phyloP scores from a whole-genome alignment of 2,329 filamentous ascomycete species.

The Sporothrix pseudoabietina region DNA sequence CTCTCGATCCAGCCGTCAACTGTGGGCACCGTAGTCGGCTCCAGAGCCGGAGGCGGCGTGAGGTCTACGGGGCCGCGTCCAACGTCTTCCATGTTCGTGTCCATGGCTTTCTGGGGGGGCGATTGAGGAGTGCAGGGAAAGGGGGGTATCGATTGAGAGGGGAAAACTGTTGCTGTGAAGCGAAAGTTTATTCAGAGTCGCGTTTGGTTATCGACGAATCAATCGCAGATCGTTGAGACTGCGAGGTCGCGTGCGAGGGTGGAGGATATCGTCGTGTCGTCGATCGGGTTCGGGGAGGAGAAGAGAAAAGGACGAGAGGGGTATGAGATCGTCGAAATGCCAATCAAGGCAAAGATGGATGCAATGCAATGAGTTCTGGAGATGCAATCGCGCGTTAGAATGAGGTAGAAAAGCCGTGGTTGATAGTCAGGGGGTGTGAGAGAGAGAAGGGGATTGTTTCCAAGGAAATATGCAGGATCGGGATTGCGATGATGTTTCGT shows the following conservation, averaged over 20 bases:
- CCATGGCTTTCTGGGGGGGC: conserved; percentile 60
- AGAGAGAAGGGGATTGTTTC: background rate
- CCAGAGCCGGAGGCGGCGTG: conserved; percentile 65
- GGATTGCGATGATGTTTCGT: conserved; percentile 15
- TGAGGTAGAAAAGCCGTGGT: background rate
- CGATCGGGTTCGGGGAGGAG: background rate
- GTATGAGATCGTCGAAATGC: background rate
- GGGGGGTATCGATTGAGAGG: conserved; percentile 6
- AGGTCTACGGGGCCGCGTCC: conserved; percentile 81
- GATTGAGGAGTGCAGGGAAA: background rate
- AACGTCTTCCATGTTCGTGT: conserved; percentile 99
- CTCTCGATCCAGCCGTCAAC: conserved; percentile 98
- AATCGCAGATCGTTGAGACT: background rate
- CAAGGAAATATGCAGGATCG: background rate
- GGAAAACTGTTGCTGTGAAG: background rate
- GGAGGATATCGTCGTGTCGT: background rate
- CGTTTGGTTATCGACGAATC: background rate
- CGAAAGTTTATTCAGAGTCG: background rate
- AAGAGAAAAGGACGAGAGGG: background rate
- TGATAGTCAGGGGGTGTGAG: background rate
- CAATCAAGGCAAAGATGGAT: background rate
- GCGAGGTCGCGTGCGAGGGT: conserved; percentile 13
- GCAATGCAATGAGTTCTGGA: background rate
- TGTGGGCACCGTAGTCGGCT: conserved; percentile 87
- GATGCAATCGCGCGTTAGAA: conserved; percentile 5